Evolutionary conservation across 2,329 filamentous ascomycete genomes (phyloP), one percentile per base, ranked within the genome.

Genomic region (Epichloe hybrida): DNA sequence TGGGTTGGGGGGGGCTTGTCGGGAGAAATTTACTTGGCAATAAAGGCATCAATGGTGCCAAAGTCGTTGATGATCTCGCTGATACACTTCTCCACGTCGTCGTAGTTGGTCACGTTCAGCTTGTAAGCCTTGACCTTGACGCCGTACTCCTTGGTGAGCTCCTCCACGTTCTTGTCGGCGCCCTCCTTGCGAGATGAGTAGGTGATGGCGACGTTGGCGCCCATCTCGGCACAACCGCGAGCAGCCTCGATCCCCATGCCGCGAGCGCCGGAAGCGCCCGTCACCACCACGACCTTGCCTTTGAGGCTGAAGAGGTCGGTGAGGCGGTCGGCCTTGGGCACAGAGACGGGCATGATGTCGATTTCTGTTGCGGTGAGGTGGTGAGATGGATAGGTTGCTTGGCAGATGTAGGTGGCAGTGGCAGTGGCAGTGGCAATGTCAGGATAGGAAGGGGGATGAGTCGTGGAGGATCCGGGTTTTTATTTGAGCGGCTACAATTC

Each of bases 191-290:
- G 79, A 55, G 83, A 82, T 50, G 81, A 79, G 71, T 83, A 86
- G 58, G 85, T 90, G 58, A 87, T 76, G 61, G 80, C 83, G 39
- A 87, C 70, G 58, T 85, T 75, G 54, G 83, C 83, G 44, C 84
- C 84, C 61, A 84, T 78, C 68, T 88, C 84, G 46, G 83, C 83
- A 48, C 80, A 76, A 37, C 78, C 82, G n/a, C 82, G 74, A 15
- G 82, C 83, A 8, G 85, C 80, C 53, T 81, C 77, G 31, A 85
- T 76, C 54, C 84, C 84, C 66, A 87, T 86, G 54, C 84, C 84
- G 37, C 77, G 79, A 51, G 86, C 77, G 9, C 81, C 81, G 36
- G 79, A 84, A 12, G 82, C 82, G 52, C 84, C 84, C 4, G 82
- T 83, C 54, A 88, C 72, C 58, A 87, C 78, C 57, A 84, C 79